Evolutionary conservation across 2,329 filamentous ascomycete genomes (phyloP), one percentile per base, ranked within the genome.

Genomic region (Fusarium decemcellulare): DNA sequence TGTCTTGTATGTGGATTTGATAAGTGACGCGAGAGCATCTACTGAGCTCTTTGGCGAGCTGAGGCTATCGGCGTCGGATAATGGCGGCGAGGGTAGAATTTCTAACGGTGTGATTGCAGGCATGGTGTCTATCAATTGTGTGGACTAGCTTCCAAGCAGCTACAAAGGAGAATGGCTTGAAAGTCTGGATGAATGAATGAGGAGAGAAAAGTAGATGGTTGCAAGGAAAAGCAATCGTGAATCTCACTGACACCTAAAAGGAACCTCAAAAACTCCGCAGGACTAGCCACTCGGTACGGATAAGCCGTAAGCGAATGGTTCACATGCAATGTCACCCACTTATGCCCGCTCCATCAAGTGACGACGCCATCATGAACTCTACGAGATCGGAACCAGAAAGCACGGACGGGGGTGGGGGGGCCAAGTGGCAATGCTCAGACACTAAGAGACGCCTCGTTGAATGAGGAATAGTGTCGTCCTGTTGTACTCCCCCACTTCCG

Each of bases 1-100:
- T 34, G 65, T 76, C 68, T 18, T 81, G 76, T 71, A 78, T 69
- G 78, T 76, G 18, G 72, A 74, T 30, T 48, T 47, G 30, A 58
- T 37, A 16, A 62, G 39, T 9, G 52, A 37, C 0, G 53, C 37
- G 5, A 53, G 50, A 11, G 36, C 36, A 4, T 53, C 50, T 3
- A 53, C 50, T 1, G 50, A 53, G 23, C 36, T 53, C 34, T 53
- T 53, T 30, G 50, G 50, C 3, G 50, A 53, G 23, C 50, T 53
- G 23, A 30, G 15, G 15, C 50, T 18, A 40, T 53, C 50, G 11
- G 36, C 11, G 6, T 53, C 50, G 6, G 50, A 53, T 5, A 18
- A 36, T 14, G 50, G 50, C 5, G 50, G 50, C 6, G 50, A 53
- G 2, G 50, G 50, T 1, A 53, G 50, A 40, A 40, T 16, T 14